Evolutionary conservation across 2,329 filamentous ascomycete species (phyloP), one percentile per base, ranked within the genome.

Genomic region (Intubia oerlemansii): DNA sequence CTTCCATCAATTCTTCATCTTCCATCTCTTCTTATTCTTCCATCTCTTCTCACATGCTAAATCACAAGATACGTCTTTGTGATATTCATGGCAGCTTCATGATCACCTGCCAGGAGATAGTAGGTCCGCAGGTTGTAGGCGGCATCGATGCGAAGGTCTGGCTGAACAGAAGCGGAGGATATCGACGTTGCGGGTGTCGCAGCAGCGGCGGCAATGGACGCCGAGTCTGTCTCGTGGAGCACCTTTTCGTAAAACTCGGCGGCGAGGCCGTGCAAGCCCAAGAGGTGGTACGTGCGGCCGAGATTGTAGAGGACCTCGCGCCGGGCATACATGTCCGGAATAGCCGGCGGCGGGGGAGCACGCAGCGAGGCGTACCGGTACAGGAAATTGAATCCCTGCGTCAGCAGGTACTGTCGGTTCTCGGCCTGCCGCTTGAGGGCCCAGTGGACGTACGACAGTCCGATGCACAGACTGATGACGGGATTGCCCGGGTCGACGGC

Each of bases 381-480:
- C 32, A 95, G 51, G 42, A 92, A 93, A 0, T 72, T 59, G 28
- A 93, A 62, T 0, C 82, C 88, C 46, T 95, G 84, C 37, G 80
- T 60, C 24, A 93, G 69, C 23, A 82, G 66, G 43, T 79, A 85
- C 44, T 95, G 85, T 2, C 88, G 61, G 45, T 95, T 95, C 27
- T 85, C 80, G 0, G 76, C 72, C 47, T 91, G 80, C 3, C 85
- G 66, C 48, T 95, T 93, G 43, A 93, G 63, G 1, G 77, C 74
- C 45, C 88, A 77, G 46, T 93, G 80, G 22, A 93, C 66, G 47
- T 92, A 95, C 17, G 74, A 73, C 10, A 88, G 62, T 0, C 74
- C 82, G 15, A 93, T 72, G 40, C 68, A 77, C 9, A 98, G 62
- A 36, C 81, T 75, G 37, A 93, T 65, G 41, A 79, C 68, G 0